Evolutionary conservation across 2,329 filamentous ascomycete species (phyloP).

Genomic region (Trichoderma atrobrunneum): DNA sequence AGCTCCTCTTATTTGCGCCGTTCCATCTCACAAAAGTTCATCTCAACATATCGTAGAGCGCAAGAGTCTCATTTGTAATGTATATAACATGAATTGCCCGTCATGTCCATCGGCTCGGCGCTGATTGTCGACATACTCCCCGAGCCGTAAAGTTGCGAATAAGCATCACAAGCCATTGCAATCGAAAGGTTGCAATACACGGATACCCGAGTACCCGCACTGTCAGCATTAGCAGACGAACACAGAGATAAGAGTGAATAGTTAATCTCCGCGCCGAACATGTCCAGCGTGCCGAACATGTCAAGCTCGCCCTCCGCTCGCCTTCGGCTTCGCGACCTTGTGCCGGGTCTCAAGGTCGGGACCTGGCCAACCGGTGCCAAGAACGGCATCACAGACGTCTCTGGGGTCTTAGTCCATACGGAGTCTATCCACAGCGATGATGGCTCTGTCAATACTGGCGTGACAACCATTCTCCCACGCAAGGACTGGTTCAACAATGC

Average conservation of each 20-base stretch:
- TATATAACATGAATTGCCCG: not conserved
- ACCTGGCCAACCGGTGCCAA: conserved; percentile 40
- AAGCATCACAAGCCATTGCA: not conserved
- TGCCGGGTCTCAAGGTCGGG: conserved; percentile 41
- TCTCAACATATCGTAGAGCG: not conserved
- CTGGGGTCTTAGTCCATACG: conserved; percentile 43
- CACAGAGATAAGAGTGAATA: not conserved
- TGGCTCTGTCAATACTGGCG: conserved; percentile 40
- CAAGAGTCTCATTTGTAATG: not conserved
- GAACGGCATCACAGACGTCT: conserved; percentile 46
- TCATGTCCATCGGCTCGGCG: not conserved
- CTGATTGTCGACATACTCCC: not conserved
- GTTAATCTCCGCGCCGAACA: not conserved
- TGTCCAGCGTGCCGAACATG: not conserved
- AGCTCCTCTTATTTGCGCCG: not conserved
- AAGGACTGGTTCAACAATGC: conserved; percentile 40
- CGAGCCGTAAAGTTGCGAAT: not conserved
- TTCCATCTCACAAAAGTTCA: not conserved
- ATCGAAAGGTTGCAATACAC: not conserved
- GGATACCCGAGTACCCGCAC: not conserved
- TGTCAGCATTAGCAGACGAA: not conserved
- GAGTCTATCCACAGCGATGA: conserved; percentile 33
- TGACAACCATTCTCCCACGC: conserved; percentile 46
- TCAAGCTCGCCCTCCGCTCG: conserved; percentile 18
- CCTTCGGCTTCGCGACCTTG: conserved; percentile 36